phyloP scores from a whole-genome alignment of 2,329 filamentous ascomycete genomes.

The Beauveria asiatica region DNA sequence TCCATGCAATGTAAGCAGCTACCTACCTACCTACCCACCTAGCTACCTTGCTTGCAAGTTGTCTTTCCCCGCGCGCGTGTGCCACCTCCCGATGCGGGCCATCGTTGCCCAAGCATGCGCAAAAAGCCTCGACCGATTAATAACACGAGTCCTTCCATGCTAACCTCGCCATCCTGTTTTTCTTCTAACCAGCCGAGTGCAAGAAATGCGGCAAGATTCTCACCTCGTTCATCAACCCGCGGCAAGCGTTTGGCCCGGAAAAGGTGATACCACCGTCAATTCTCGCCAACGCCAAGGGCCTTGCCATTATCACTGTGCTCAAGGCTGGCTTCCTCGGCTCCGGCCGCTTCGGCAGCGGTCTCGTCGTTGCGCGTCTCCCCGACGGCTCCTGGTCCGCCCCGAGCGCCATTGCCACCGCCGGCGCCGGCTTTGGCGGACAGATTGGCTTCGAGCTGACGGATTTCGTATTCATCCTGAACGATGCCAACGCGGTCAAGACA shows the following conservation, averaged over 20 bases:
- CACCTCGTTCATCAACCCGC: slow-evolving; percentile 86
- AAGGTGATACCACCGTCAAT: slow-evolving; percentile 92
- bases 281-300: slow-evolving; percentile 84
- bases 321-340: slow-evolving; percentile 83
- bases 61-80: neutral
- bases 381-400: slow-evolving; percentile 77
- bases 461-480: slow-evolving; percentile 98
- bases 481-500: slow-evolving; percentile 77
- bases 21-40: neutral
- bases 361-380: slow-evolving; percentile 70
- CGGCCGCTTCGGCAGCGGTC: slow-evolving; percentile 70
- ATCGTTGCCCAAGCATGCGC: neutral
- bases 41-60: neutral
- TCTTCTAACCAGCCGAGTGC: slow-evolving; percentile 66
- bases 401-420: slow-evolving; percentile 70
- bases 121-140: neutral
- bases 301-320: slow-evolving; percentile 77
- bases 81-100: neutral
- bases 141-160: neutral
- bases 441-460: slow-evolving; percentile 84
- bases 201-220: slow-evolving; percentile 96
- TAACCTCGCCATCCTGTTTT: slow-evolving; percentile 12
- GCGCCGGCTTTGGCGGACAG: slow-evolving; percentile 76
- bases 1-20: slow-evolving; percentile 56
- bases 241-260: slow-evolving; percentile 88